Percentiles rank a stretch among this genome's conserved stretches.
phyloP scores from a whole-genome alignment of 2,329 filamentous ascomycete genomes.

The Ophiostoma sp. region DNA sequence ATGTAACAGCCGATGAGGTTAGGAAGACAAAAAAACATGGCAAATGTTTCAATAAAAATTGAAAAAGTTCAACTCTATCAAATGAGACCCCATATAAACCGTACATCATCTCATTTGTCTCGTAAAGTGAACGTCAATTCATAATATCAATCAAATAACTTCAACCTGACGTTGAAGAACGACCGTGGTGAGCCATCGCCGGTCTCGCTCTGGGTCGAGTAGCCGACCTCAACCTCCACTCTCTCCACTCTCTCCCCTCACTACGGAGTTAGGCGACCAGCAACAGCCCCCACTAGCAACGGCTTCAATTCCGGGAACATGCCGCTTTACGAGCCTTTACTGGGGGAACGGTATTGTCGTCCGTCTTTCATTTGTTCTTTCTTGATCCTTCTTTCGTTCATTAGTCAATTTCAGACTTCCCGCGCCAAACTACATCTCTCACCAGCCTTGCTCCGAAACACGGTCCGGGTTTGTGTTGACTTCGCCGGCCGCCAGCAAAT shows the following conservation, averaged over 20 bases:
- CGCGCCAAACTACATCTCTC: no score
- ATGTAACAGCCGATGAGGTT: background rate
- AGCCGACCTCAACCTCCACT: slow-evolving; percentile 4
- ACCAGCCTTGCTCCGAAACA: background rate
- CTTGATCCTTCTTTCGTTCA: background rate
- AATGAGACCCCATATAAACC: no score
- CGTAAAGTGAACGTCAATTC: background rate
- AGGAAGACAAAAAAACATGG: background rate
- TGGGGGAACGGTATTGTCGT: background rate
- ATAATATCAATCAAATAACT: background rate
- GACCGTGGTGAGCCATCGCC: background rate
- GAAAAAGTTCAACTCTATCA: slow-evolving; percentile 1
- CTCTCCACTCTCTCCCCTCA: slow-evolving; percentile 17
- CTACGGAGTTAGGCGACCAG: slow-evolving; percentile 12
- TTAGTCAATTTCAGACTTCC: background rate
- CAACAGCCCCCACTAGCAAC: background rate
- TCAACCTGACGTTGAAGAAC: background rate
- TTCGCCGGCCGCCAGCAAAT: background rate
- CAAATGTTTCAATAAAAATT: background rate
- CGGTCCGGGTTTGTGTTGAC: slow-evolving; percentile 3
- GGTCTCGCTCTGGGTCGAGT: background rate
- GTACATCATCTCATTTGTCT: background rate
- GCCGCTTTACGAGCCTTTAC: background rate
- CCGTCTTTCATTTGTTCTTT: no score
- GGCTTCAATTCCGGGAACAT: background rate